Evolutionary conservation across 345 rosid genomes (phyloP), one percentile per base, ranked within the genome.

Genomic region (Orychophragmus violaceus): DNA sequence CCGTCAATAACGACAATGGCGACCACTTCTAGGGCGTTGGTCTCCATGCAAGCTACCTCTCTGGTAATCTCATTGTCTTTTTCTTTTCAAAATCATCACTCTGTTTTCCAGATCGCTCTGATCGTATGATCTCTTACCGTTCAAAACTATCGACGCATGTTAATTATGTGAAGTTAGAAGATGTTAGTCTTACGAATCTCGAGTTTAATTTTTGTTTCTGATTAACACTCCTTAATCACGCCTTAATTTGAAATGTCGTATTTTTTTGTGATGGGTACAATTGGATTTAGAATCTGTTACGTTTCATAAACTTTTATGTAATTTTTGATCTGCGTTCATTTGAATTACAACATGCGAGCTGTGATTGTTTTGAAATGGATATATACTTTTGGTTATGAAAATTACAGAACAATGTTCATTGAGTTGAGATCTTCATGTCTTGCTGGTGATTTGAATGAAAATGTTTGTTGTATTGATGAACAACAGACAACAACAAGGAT

Each of bases 1-100:
- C 61, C 68, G 50, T 37, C 42, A 16, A 19, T 27, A 53, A 14
- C 62, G 64, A 60, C 49, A 71, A 84, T 84, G 88, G 84, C 86
- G 45, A 65, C 82, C 53, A 32, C 74, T 24, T 57, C 76, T 32
- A 74, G 64, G 69, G 39, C 82, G 1, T 74, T 68, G 1, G 41
- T 74, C 73, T 78, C 81, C 70, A 72, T 70, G 77, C 78, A 64
- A 55, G 21, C 76, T 54, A 28, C 76, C 74, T 66, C 75, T 65
- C 59, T 65, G 73, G 74, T 79, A 59, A 10, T 33, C 11, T 49
- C 12, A 50, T 28, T 57, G 14, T 46, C 46, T 56, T 61, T 16
- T 37, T 44, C 37, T 46, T 18, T 16, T 35, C 2, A 12, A n/a
- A 24, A 54, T 37, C 44, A 4, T 1, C 17, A 32, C 30, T 62